Evolutionary conservation across 768 basidiomycete genomes (phyloP).

Genomic region (Mycena belliarum): DNA sequence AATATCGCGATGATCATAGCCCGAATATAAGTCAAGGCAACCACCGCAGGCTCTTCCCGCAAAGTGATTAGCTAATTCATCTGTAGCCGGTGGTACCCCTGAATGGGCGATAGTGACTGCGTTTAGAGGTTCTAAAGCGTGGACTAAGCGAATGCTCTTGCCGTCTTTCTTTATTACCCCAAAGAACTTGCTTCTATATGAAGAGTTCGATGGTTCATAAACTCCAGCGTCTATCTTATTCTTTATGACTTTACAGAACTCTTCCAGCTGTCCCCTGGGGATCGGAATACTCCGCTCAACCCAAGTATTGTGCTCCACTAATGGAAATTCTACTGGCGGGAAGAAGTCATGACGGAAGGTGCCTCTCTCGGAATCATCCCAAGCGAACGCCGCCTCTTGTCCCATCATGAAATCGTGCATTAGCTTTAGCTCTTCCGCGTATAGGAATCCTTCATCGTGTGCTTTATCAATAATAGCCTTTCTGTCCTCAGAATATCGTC

Average conservation of each 20-base stretch:
- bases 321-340: conserved; percentile 14
- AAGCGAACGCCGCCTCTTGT: conserved; percentile 21
- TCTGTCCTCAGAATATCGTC: conserved; percentile 21
- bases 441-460: conserved; percentile 23
- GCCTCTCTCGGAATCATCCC: conserved; percentile 3
- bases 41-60: conserved; percentile 19
- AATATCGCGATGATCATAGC: conserved; percentile 28
- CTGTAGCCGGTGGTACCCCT: conserved; percentile 22
- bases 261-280: too few species aligned
- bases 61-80: conserved; percentile 16
- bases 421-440: conserved; percentile 29
- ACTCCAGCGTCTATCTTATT: conserved; percentile 20
- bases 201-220: conserved; percentile 11
- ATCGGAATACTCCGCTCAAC: too few species aligned
- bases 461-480: conserved; percentile 22
- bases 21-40: conserved; percentile 24
- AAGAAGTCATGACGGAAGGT: conserved; percentile 13
- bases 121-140: conserved; percentile 31
- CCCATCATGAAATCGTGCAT: conserved; percentile 24
- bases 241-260: conserved; percentile 16
- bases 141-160: conserved; percentile 25
- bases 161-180: conserved; percentile 29
- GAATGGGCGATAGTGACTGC: conserved; percentile 25
- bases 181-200: conserved; percentile 34
- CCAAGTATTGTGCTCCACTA: conserved; percentile 6